A percentile compares a stretch with the other conserved stretches of the same genome.
Conservation (phyloP, 139 green algal genomes). For the Tetraselmis striata region DNA sequence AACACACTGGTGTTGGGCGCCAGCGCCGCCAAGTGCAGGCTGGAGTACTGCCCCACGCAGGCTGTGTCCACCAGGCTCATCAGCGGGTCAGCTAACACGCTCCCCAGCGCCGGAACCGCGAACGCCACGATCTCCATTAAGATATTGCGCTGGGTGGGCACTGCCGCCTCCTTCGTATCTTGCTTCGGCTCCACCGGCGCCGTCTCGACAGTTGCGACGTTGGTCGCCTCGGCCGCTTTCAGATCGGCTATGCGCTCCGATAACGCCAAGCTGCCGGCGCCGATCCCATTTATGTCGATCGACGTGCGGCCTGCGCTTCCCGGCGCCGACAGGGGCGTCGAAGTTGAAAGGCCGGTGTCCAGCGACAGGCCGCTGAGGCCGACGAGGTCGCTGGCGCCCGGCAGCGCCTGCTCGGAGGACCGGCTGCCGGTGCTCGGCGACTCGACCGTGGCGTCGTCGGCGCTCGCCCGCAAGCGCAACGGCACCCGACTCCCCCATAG, state of each 20-base stretch:
- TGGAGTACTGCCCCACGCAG: slow-evolving; percentile 49
- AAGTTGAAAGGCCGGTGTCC: not conserved
- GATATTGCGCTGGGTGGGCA: not conserved
- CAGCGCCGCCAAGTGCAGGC: slow-evolving; percentile 53
- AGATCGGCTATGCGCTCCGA: not conserved
- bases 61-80: slow-evolving; percentile 64
- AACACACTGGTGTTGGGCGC: slow-evolving; percentile 67
- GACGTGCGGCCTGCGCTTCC: not conserved
- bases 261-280: not conserved
- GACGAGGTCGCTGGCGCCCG: not conserved
- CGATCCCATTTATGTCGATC: not conserved
- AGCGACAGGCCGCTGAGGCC: not conserved
- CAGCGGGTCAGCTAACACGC: slow-evolving; percentile 56
- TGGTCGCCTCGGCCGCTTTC: not conserved
- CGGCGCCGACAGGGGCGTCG: not conserved
- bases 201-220: not conserved
- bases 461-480: not conserved
- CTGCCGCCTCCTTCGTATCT: not conserved
- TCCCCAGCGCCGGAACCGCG: slow-evolving; percentile 44
- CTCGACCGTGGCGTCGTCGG: not conserved
- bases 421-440: too few relatives aligned
- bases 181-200: not conserved
- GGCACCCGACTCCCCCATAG: not conserved
- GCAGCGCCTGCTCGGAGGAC: too few relatives aligned
- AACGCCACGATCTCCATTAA: slow-evolving; percentile 30